Evolutionary conservation across 2,329 filamentous ascomycete genomes (phyloP), one percentile per base, ranked within the genome.

Genomic region (Diaporthe sp.): DNA sequence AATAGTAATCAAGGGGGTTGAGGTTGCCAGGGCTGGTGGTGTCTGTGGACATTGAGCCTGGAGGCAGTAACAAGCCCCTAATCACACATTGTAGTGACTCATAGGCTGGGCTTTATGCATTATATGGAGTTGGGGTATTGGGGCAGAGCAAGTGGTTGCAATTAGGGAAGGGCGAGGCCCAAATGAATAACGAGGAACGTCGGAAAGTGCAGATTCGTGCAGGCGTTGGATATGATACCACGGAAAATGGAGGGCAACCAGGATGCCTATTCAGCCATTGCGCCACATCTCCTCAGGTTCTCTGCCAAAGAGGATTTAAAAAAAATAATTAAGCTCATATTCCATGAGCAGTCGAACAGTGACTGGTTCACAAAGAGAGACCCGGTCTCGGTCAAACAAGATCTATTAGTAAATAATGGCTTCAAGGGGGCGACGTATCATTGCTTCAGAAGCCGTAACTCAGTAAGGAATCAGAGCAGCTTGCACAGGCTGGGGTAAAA

Each of bases 121-220:
- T 52, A 17, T n/a, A 30, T 54, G 64, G 64, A 67, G 64, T 67
- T 38, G 22, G 22, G 64, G 45, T 52, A 30, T 67, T 52, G 30
- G 19, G 13, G 28, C 22, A 28, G 33, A 33, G 33, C 33, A 25
- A 19, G 13, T 19, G 30, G 8, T 38, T 67, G 64, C 7, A 35
- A 17, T 13, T 22, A 38, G 45, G 64, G 25, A 38, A 38, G 22
- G 28, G 30, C 45, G 45, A 52, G 30, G 64, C 64, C 64, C 45
- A 40, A 54, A 38, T 47, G 60, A 9, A 38, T 38, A 25, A 38
- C 35, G 64, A 30, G 50, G 15, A 45, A 38, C 45, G 0, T 38
- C 25, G 30, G 61, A 12, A 47, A 30, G 25, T 28, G 58, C 38
- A 45, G 25, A 4, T 33, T 45, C 7, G 4, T 22, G 19, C 25